Conservation (phyloP, 2,329 filamentous ascomycete species). For the Metarhizium rileyi region DNA sequence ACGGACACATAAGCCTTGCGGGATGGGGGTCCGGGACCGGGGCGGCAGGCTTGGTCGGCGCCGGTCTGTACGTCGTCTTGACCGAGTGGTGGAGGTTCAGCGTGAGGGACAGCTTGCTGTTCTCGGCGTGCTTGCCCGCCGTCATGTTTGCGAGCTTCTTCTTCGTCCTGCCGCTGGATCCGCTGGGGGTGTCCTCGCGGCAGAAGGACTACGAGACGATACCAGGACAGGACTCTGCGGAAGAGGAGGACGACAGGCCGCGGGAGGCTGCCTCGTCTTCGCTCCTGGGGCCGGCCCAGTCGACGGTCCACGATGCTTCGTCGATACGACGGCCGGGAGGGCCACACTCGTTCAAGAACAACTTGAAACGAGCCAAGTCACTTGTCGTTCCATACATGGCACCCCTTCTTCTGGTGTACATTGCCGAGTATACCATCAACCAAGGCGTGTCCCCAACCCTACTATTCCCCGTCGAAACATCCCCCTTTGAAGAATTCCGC, state of each 20-base stretch:
- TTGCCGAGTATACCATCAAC: slow-evolving; percentile 96
- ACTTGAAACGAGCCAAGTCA: slow-evolving; percentile 54
- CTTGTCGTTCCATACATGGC: slow-evolving; percentile 80
- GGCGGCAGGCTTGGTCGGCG: slow-evolving; percentile 76
- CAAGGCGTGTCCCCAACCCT: slow-evolving; percentile 86
- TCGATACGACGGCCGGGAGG: slow-evolving; percentile 17
- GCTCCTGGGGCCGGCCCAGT: slow-evolving; percentile 35
- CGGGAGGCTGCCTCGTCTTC: slow-evolving; percentile 35
- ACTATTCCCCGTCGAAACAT: slow-evolving; percentile 66
- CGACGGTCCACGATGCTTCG: slow-evolving; percentile 30
- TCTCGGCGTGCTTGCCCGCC: slow-evolving; percentile 67
- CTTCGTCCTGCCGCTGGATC: slow-evolving; percentile 59
- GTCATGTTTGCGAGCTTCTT: slow-evolving; percentile 88
- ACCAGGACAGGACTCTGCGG: slow-evolving; percentile 29
- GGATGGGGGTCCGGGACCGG: slow-evolving; percentile 91
- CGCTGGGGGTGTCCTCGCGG: slow-evolving; percentile 39
- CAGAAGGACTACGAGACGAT: slow-evolving; percentile 46
- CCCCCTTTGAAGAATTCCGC: slow-evolving; percentile 73
- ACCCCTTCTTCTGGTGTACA: slow-evolving; percentile 82
- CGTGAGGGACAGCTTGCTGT: slow-evolving; percentile 64
- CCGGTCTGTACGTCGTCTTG: slow-evolving; percentile 76
- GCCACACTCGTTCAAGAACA: slow-evolving; percentile 29
- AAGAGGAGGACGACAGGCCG: slow-evolving; percentile 25
- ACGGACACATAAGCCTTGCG: slow-evolving; percentile 76
- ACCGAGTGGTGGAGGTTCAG: slow-evolving; percentile 71